Evolutionary conservation across 108 stramenopile species (phyloP).

Genomic region (Nannochloropsis oceanica): DNA sequence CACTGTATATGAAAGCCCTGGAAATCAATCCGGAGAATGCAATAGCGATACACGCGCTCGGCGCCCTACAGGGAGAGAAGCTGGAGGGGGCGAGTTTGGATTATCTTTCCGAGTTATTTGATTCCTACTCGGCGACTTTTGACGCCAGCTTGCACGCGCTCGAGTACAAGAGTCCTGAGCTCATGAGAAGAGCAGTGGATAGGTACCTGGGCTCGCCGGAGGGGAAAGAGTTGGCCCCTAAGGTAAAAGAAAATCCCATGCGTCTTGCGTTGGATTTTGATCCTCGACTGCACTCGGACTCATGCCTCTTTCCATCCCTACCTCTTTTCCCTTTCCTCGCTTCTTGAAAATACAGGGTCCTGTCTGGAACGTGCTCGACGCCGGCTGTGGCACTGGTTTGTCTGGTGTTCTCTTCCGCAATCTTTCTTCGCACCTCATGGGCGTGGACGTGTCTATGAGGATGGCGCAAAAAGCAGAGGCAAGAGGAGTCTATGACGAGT

Average conservation of each 20-base stretch:
- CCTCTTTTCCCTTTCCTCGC: too few relatives aligned
- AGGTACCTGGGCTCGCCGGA: background rate
- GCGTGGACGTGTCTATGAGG: background rate
- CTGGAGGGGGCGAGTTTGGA: background rate
- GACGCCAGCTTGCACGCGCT: background rate
- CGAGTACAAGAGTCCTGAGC: background rate
- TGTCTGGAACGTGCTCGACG: too few relatives aligned
- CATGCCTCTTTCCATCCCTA: too few relatives aligned
- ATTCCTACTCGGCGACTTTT: background rate
- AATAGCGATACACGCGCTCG: background rate
- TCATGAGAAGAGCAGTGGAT: background rate
- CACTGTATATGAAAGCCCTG: background rate
- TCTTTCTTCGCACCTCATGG: background rate
- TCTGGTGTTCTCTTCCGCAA: too few relatives aligned
- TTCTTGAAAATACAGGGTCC: too few relatives aligned
- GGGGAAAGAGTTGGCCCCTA: too few relatives aligned
- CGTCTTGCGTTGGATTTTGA: too few relatives aligned
- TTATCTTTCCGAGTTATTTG: background rate
- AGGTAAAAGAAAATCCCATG: too few relatives aligned
- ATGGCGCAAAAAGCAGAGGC: background rate
- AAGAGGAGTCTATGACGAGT: background rate
- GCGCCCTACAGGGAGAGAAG: background rate
- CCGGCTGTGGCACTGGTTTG: too few relatives aligned
- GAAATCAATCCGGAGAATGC: background rate
- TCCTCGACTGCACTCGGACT: too few relatives aligned